phyloP scores from a whole-genome alignment of 192 early-diverging fungal genomes.

The Podila epigama region DNA sequence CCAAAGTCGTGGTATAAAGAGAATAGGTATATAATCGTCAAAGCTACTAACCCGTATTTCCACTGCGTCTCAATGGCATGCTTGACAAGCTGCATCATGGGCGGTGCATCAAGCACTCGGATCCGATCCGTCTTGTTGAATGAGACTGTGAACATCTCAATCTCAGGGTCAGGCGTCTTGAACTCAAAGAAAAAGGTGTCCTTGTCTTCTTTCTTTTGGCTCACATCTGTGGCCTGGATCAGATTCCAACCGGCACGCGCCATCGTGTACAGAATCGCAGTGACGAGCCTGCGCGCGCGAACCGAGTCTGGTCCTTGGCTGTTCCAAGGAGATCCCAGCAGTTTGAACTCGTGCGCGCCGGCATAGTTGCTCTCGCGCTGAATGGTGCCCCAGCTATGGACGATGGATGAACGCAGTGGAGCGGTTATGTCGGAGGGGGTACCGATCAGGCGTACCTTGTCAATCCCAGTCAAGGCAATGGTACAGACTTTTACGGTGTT shows the following conservation, averaged over 20 bases:
- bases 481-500: slow-evolving; percentile 4
- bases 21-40: too few relatives aligned
- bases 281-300: slow-evolving; percentile 8
- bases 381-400: slow-evolving; percentile 12
- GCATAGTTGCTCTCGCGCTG: slow-evolving; percentile 8
- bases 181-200: slow-evolving; percentile 30
- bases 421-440: slow-evolving; percentile 3
- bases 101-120: slow-evolving; percentile 18
- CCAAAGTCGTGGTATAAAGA: too few relatives aligned
- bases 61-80: slow-evolving; percentile 14
- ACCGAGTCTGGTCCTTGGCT: slow-evolving; percentile 13
- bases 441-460: slow-evolving; percentile 32
- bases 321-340: slow-evolving; percentile 25
- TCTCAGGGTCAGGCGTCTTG: background rate
- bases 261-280: slow-evolving; percentile 12
- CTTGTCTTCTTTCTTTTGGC: slow-evolving; percentile 14
- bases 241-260: slow-evolving; percentile 28
- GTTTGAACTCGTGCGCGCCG: slow-evolving; percentile 27
- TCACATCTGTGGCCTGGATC: slow-evolving; percentile 26
- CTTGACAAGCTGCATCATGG: background rate
- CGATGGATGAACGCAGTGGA: slow-evolving; percentile 6
- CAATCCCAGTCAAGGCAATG: slow-evolving; percentile 15
- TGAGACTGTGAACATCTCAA: slow-evolving; percentile 29
- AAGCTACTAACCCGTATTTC: slow-evolving; percentile 9
- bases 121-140: slow-evolving; percentile 25